Evolutionary conservation across 768 basidiomycete species (phyloP).

Genomic region (Peribolospora kevripleyi): DNA sequence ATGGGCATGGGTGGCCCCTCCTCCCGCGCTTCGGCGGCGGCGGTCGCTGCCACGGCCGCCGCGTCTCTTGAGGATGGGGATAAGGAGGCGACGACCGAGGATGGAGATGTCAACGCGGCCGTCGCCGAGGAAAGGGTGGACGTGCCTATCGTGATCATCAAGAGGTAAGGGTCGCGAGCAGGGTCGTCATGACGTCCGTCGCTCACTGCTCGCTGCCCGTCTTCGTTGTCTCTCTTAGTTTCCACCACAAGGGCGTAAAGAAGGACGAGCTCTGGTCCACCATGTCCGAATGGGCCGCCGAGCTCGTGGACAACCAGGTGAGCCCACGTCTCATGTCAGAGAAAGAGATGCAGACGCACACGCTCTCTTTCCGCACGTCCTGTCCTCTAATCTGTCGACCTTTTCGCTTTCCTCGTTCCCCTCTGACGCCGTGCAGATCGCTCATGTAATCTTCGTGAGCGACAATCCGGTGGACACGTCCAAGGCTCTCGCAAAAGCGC

Average conservation of each 20-base stretch:
- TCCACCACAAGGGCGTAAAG: constrained; percentile 31
- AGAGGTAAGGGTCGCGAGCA: constrained; percentile 4
- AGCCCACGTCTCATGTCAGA: background rate
- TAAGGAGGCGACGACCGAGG: constrained; percentile 1
- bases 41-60: background rate
- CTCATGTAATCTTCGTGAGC: constrained; percentile 73
- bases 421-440: constrained; percentile 29
- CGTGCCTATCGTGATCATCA: constrained; percentile 63
- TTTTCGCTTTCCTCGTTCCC: background rate
- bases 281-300: constrained; percentile 63
- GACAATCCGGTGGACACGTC: constrained; percentile 60
- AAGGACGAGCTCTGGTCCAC: constrained; percentile 50
- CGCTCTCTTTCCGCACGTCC: background rate
- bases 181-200: background rate
- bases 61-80: constrained; percentile 8
- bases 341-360: constrained; percentile 2
- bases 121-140: constrained; percentile 20
- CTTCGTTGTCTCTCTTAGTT: constrained; percentile 19
- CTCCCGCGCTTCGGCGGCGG: background rate
- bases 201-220: background rate
- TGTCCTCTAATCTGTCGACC: background rate
- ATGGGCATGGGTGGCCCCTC: background rate
- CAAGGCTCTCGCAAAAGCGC: constrained; percentile 60
- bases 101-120: constrained; percentile 10
- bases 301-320: constrained; percentile 56